Conservation (phyloP, 495 filamentous ascomycete genomes). For the Penicillium cinerascens region DNA sequence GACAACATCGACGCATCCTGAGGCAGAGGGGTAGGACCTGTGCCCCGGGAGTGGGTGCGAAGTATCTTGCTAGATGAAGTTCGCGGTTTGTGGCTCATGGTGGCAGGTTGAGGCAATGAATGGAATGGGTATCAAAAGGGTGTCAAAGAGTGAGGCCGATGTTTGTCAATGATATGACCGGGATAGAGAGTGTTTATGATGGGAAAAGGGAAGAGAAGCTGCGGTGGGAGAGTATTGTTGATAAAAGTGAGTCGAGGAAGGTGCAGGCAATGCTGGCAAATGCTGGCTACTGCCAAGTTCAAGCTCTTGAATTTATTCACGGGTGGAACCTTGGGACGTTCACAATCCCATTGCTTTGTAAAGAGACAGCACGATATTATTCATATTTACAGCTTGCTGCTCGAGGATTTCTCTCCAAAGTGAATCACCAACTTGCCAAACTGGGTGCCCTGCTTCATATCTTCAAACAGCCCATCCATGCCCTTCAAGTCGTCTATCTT, state of each 20-base stretch:
- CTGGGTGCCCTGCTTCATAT: conserved; percentile 71
- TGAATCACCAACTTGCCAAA: conserved; percentile 74
- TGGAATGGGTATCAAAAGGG: neutral
- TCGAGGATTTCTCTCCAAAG: conserved; percentile 35
- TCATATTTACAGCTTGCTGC: conserved; percentile 41
- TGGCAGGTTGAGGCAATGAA: neutral
- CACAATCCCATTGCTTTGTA: neutral
- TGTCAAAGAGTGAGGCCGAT: neutral
- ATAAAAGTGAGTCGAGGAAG: neutral
- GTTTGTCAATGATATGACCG: neutral
- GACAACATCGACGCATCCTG: neutral
- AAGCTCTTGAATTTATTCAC: neutral
- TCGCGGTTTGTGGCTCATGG: neutral
- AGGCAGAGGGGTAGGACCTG: neutral
- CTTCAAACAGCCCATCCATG: conserved; percentile 67
- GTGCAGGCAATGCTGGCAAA: neutral
- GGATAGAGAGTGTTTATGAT: neutral
- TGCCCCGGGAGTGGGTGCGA: neutral
- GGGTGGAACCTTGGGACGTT: neutral
- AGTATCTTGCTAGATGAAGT: neutral
- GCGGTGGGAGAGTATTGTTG: neutral
- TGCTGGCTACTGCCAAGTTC: neutral
- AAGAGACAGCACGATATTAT: neutral
- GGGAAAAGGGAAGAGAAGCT: neutral
- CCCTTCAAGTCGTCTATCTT: conserved; percentile 62